Conservation (phyloP, 2,329 filamentous ascomycete genomes). For the Alternaria solani region DNA sequence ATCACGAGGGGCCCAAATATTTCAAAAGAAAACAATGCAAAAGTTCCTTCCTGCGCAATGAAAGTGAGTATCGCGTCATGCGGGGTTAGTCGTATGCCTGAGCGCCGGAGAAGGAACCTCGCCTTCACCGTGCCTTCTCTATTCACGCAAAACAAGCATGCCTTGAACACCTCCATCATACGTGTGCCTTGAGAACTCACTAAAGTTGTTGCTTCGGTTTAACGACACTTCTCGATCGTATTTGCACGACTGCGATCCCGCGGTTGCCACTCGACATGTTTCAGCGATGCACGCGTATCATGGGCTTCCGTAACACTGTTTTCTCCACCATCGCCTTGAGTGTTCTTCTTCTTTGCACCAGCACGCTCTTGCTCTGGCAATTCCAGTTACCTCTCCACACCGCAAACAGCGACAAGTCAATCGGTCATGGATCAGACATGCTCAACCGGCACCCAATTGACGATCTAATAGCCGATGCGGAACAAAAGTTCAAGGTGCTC, state of each 20-base stretch:
- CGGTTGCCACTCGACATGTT: background rate
- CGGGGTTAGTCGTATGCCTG: background rate
- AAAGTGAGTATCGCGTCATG: background rate
- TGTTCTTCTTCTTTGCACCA: constrained; percentile 68
- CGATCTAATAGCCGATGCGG: constrained; percentile 45
- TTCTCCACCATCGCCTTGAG: constrained; percentile 65
- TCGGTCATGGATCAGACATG: background rate
- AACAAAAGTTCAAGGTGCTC: constrained; percentile 40
- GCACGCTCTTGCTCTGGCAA: constrained; percentile 24
- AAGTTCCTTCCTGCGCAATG: background rate
- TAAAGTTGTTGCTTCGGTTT: background rate
- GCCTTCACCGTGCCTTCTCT: background rate
- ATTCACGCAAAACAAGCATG: background rate
- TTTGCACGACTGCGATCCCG: background rate
- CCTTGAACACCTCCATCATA: background rate
- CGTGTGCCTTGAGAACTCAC: background rate
- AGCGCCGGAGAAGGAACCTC: background rate
- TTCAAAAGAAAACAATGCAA: background rate
- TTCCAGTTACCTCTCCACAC: background rate
- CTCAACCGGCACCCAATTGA: constrained; percentile 50
- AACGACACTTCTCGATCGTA: background rate
- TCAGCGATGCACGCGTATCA: background rate
- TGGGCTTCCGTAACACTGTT: constrained; percentile 60
- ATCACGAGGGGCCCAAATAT: background rate
- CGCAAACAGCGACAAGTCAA: background rate